phyloP scores from a whole-genome alignment of 78 protist genomes.

The Dictyostelium intermedium region DNA sequence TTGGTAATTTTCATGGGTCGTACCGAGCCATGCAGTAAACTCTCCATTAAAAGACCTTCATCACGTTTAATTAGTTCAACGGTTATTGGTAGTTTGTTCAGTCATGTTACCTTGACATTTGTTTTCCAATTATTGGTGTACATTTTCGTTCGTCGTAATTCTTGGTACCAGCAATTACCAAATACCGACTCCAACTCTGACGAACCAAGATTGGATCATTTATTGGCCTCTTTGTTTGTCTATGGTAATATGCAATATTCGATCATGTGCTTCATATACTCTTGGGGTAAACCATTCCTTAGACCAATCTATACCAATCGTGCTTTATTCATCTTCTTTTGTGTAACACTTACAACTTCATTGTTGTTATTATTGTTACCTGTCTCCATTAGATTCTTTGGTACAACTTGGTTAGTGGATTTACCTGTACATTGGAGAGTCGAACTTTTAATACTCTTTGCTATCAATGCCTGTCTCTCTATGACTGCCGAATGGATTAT shows the following conservation, averaged over 20 bases:
- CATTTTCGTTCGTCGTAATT: not conserved
- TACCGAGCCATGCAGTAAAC: conserved; percentile 66
- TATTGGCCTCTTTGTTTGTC: conserved; percentile 16
- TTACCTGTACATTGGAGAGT: conserved; percentile 12
- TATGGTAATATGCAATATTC: conserved; percentile 70
- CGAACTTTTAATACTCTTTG: not conserved
- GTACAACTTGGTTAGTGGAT: not conserved
- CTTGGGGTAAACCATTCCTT: conserved; percentile 63
- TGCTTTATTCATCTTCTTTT: conserved; percentile 11
- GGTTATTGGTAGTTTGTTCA: conserved; percentile 63
- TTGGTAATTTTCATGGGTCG: conserved; percentile 87
- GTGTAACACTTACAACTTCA: not conserved
- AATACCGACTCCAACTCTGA: not conserved
- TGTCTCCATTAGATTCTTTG: not conserved
- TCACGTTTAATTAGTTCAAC: conserved; percentile 64
- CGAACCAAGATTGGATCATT: not conserved
- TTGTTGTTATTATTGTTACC: conserved; percentile 9
- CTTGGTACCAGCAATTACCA: conserved; percentile 12
- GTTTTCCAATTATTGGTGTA: conserved; percentile 32
- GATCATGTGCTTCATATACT: conserved; percentile 38
- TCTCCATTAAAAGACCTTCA: conserved; percentile 65
- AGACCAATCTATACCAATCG: conserved; percentile 58
- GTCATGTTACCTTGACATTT: conserved; percentile 28
- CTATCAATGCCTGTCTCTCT: conserved; percentile 7
- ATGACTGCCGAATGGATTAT: conserved; percentile 31